Conservation (phyloP, 495 filamentous ascomycete genomes). For the Penicillium ochrochloron region DNA sequence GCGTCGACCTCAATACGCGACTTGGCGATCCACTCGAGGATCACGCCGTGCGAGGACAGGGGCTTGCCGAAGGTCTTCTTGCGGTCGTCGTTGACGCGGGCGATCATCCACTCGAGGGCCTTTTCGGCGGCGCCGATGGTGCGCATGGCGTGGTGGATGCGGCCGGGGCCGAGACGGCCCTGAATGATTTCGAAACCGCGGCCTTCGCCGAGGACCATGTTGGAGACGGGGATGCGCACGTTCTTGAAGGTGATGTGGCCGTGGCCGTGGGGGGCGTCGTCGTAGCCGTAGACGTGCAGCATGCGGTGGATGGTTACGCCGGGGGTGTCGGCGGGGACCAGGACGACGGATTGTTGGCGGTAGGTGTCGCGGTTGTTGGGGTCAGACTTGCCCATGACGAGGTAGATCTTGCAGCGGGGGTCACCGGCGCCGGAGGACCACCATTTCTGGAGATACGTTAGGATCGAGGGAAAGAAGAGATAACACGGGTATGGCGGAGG, state of each 20-base stretch:
- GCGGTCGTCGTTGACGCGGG: slow-evolving; percentile 83
- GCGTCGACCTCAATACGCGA: slow-evolving; percentile 90
- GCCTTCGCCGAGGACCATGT: slow-evolving; percentile 86
- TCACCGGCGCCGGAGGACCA: slow-evolving; percentile 93
- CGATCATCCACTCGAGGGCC: slow-evolving; percentile 87
- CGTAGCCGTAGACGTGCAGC: slow-evolving; percentile 89
- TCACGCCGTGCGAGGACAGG: slow-evolving; percentile 82
- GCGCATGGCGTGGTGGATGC: slow-evolving; percentile 95
- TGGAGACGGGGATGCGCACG: slow-evolving; percentile 76
- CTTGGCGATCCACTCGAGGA: slow-evolving; percentile 90
- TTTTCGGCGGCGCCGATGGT: slow-evolving; percentile 83
- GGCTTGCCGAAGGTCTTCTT: slow-evolving; percentile 85
- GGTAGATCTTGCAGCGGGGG: slow-evolving; percentile 84
- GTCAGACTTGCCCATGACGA: slow-evolving; percentile 89
- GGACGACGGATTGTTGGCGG: slow-evolving; percentile 85
- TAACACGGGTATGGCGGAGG: neutral
- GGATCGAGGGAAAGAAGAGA: neutral
- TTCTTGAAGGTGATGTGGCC: slow-evolving; percentile 86
- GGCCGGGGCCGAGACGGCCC: slow-evolving; percentile 85
- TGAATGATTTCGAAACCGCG: slow-evolving; percentile 98
- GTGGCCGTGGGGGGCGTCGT: slow-evolving; percentile 93
- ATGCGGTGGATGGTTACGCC: slow-evolving; percentile 85
- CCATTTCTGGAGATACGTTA: slow-evolving; percentile 71
- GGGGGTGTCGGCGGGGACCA: slow-evolving; percentile 74
- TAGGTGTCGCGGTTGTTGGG: slow-evolving; percentile 73